Evolutionary conservation across 352 stramenopile genomes (phyloP).

Genomic region (Phytophthora meadii): DNA sequence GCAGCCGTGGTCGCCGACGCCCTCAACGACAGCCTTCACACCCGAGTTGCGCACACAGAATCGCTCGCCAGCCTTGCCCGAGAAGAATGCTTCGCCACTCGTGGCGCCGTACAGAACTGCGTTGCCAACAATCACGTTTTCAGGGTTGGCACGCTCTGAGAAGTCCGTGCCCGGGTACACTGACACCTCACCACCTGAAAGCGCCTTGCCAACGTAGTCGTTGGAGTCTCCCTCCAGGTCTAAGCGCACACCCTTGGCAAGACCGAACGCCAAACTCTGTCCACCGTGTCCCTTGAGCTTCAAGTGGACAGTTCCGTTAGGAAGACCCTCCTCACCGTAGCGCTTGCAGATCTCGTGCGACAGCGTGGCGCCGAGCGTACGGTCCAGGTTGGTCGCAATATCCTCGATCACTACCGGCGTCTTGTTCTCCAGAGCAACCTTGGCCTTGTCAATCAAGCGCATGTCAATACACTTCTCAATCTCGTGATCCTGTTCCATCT

Average conservation of each 20-base stretch:
- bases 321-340: conserved; percentile 91
- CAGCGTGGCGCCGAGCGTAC: conserved; percentile 95
- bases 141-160: conserved; percentile 66
- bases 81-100: conserved; percentile 94
- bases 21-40: conserved; percentile 95
- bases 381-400: conserved; percentile 92
- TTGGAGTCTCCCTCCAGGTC: conserved; percentile 95
- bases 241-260: conserved; percentile 94
- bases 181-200: conserved; percentile 93
- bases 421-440: conserved; percentile 84
- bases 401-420: conserved; percentile 71
- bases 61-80: conserved; percentile 95
- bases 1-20: conserved; percentile 95
- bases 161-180: conserved; percentile 86
- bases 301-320: conserved; percentile 94
- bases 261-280: conserved; percentile 94
- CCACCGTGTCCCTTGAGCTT: conserved; percentile 94
- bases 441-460: conserved; percentile 89
- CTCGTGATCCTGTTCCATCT: conserved; percentile 89
- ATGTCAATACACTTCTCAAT: conserved; percentile 93
- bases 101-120: conserved; percentile 96
- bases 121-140: conserved; percentile 96
- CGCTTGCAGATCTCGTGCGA: conserved; percentile 94
- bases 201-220: conserved; percentile 96
- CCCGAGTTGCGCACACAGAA: conserved; percentile 98